Evolutionary conservation across 345 rosid species (phyloP), one percentile per base, ranked within the genome.

Genomic region (Eucalyptus globulus): DNA sequence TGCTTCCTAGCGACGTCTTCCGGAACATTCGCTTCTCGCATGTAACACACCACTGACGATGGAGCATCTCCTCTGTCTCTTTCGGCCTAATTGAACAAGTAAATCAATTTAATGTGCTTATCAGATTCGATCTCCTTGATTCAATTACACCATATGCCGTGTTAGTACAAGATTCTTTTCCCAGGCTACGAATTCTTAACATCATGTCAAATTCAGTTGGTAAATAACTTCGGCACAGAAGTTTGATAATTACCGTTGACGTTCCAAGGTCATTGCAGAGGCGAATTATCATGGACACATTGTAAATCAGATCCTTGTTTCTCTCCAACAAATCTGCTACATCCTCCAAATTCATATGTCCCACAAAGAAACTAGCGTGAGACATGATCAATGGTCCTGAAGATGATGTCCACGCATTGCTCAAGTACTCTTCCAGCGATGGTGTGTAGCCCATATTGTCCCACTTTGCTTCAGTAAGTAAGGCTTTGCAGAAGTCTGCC

Each of bases 221-320:
- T 87, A 3, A 4, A 60, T 21, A 43, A 40, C 22, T 47, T 27
- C 4, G 15, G 51, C 6, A 6, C 34, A 26, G 50, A 47, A n/a
- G 19, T 9, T 85, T 9, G 54, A 26, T 85, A 45, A 50, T 14
- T 92, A 94, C 95, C 93, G 16, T 53, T 26, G 94, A 91, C 72
- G 96, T 93, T 34, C 90, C 93, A 43, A 93, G 69, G 80, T 95
- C 96, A n/a, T 95, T 95, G 93, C 94, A 94, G 3, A 95, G 91
- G 6, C 94, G 94, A 49, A 94, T 91, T 45, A 95, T 90, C 2
- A 92, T 29, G 43, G 93, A 93, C 6, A 91, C 88, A 53, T 91
- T 89, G 88, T 92, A 86, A 8, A 93, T 58, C 16, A 94, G 88
- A 60, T 94, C 92, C 24, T 92, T 90, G 89, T 89, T 86, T 44